These are phyloP conservation scores for Sordariomycetes sp. DNA, from an alignment of 2,329 filamentous ascomycete genomes.

Conservation along the genomic window DNA sequence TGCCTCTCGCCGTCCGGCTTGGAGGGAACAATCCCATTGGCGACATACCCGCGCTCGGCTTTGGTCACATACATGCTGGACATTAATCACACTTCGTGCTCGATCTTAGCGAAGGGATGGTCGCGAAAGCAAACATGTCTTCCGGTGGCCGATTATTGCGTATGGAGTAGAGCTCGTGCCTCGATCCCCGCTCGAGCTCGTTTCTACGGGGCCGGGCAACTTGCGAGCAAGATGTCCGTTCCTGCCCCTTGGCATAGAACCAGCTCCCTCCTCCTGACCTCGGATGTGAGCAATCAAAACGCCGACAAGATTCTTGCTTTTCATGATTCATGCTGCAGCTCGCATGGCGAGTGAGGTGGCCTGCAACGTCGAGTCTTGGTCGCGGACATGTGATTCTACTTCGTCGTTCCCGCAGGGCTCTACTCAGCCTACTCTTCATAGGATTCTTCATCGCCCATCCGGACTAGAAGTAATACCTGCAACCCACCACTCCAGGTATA, in stretches of 20 bases:
- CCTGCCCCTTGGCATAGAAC: neutral
- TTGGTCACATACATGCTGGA: too few relatives aligned
- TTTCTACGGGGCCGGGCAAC: neutral
- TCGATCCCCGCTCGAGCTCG: neutral
- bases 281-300: neutral
- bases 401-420: neutral
- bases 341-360: neutral
- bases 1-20: neutral
- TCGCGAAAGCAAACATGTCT: neutral
- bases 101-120: too few relatives aligned
- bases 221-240: neutral
- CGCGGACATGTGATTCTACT: neutral
- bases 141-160: neutral
- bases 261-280: neutral
- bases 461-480: neutral
- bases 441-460: neutral
- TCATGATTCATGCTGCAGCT: neutral
- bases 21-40: neutral
- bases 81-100: too few relatives aligned
- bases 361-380: neutral
- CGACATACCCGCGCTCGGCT: neutral
- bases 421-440: too few relatives aligned
- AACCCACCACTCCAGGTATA: neutral
- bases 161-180: neutral
- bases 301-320: neutral